Evolutionary conservation across 208 protist genomes (phyloP), one percentile per base, ranked within the genome.

Genomic region (Trypanosoma boissoni): DNA sequence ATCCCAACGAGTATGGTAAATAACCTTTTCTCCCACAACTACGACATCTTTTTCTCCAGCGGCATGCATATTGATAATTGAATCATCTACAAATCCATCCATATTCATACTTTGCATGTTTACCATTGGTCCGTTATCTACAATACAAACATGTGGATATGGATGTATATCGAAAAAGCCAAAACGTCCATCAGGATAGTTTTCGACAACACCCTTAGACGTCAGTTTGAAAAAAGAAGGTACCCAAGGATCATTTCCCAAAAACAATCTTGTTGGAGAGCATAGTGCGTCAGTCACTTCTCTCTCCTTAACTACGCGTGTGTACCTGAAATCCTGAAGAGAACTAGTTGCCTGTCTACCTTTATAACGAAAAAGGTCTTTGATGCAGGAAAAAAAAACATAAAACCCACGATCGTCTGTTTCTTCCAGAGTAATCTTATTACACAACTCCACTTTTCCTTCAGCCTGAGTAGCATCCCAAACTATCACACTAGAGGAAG

Each of bases 351-450:
- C 20, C 6, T 18, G 3, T 14, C 10, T 9, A 14, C 34, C 2
- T 57, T 23, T 23, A 62, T 2, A 56, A 57, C 2, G 3, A 43
- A 52, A 54, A 26, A 23, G 20, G 41, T 24, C 12, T 26, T 27
- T 41, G 18, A 84, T 68, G 29, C 66, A 70, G 50, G 72, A 64
- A 58, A 85, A n/a, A n/a, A n/a, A 82, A 18, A 86, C 26, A 27
- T 75, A 78, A 45, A 86, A 86, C 21, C 71, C 79, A 43, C 67
- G 72, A n/a, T 80, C 73, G 45, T 58, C 72, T 2, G 58, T 54
- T n/a, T 86, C 66, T 7, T 39, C 28, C 16, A 86, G 72, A 27
- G 53, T 71, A 3, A 76, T 45, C 23, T 54, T 57, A n/a, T 10
- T 39, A 28, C 20, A 53, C 45, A 55, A 5, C 28, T 28, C 12